Evolutionary conservation across 352 stramenopile genomes (phyloP), one percentile per base, ranked within the genome.

Genomic region (Pythium pyrilobum): DNA sequence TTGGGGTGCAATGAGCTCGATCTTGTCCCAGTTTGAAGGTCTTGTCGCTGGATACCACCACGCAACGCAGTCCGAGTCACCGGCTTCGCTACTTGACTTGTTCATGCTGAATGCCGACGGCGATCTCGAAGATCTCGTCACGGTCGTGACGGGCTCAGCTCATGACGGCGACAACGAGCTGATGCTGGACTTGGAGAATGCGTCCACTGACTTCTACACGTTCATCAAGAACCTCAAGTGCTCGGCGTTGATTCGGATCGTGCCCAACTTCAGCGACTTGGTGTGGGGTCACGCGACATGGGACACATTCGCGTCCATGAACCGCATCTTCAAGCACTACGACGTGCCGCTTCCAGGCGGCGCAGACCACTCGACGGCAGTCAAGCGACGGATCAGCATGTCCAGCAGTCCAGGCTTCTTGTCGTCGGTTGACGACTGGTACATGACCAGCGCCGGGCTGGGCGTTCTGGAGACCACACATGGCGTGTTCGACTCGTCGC

Each of bases 261-360:
- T 79, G 0, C 72, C 71, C 3, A 68, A 82, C 59, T 77, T 81
- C 34, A 55, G 49, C 1, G 78, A 92, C 32, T 37, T 95, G 16
- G 53, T 83, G 11, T 83, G 79, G 75, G 78, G 74, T 12, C 84
- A 95, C 42, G 64, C 68, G 18, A 85, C 78, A 5, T 95, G 82
- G 82, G 70, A 88, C 47, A 72, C 59, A 16, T 95, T 79, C 62
- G 66, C 65, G 28, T 74, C 69, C 13, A 91, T 90, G 74, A 81
- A 88, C 34, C 69, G 81, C 37, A 81, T 90, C 39, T 89, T 82
- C 62, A 92, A 95, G 59, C 75, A 86, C 63, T 85, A 90, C 54
- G 64, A 89, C n/a, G 60, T 92, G 24, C 67, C 82, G 0, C 59
- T 87, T 21, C 55, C 70, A 29, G 56, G 55, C 18, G 41, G 44